Evolutionary conservation across 129 eudicot genomes (phyloP).

Genomic region (Pittosporum tobira): DNA sequence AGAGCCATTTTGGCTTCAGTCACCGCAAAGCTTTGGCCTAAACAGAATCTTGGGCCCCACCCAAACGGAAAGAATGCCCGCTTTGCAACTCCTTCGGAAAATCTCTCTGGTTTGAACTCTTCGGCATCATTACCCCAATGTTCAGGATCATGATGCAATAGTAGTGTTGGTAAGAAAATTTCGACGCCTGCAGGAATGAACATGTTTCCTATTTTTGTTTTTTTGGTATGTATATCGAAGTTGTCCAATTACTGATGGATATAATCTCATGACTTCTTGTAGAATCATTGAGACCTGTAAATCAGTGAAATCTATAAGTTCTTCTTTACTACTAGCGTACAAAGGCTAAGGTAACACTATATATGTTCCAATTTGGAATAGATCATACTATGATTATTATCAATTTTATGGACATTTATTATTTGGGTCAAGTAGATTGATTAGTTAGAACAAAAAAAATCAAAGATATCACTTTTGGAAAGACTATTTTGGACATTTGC

Average conservation of each 20-base stretch:
- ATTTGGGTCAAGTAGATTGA: too few relatives aligned
- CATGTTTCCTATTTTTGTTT: slow-evolving; percentile 14
- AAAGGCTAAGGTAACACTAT: too few relatives aligned
- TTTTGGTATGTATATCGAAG: slow-evolving; percentile 9
- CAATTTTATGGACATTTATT: too few relatives aligned
- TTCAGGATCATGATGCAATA: slow-evolving; percentile 26
- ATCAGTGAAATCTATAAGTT: too few relatives aligned
- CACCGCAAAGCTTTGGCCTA: slow-evolving; percentile 33
- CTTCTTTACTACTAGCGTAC: too few relatives aligned
- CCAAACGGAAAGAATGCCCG: slow-evolving; percentile 33
- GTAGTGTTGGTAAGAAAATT: slow-evolving; percentile 9
- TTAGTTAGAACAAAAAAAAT: too few relatives aligned
- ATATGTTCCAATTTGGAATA: too few relatives aligned
- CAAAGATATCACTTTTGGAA: too few relatives aligned
- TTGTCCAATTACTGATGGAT: slow-evolving; percentile 19
- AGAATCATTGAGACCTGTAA: slow-evolving; percentile 31
- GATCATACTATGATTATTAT: too few relatives aligned
- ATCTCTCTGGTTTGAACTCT: slow-evolving; percentile 38
- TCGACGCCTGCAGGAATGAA: slow-evolving; percentile 16
- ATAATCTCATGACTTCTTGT: slow-evolving; percentile 33
- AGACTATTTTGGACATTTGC: too few relatives aligned
- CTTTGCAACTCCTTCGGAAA: slow-evolving; percentile 26
- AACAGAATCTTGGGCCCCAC: slow-evolving; percentile 33
- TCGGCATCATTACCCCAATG: slow-evolving; percentile 33
- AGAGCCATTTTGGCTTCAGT: slow-evolving; percentile 34